Evolutionary conservation across 1,284 basidiomycete genomes (phyloP).

Genomic region (Leccinum pachyderme): DNA sequence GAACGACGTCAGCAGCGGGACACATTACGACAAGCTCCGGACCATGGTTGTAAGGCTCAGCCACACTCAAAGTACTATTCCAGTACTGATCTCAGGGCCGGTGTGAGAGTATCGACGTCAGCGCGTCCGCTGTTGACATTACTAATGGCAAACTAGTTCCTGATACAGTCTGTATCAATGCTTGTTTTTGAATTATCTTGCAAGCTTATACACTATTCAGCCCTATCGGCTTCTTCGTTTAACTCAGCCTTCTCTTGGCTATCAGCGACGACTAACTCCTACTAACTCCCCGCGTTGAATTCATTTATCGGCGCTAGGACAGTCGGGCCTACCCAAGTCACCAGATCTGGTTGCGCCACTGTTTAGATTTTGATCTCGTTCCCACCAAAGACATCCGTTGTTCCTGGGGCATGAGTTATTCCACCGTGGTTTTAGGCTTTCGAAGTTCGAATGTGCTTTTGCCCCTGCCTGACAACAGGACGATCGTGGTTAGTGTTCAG

Average conservation of each 20-base stretch:
- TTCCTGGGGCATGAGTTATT: neutral
- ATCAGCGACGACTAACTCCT: neutral
- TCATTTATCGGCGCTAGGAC: neutral
- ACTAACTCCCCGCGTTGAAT: neutral
- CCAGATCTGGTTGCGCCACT: neutral
- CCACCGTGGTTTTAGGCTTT: neutral
- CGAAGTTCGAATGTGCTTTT: neutral
- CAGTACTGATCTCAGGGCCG: neutral
- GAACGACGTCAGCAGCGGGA: neutral
- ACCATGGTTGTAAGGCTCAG: neutral
- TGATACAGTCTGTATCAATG: neutral
- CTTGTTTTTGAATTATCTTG: neutral
- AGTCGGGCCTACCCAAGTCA: neutral
- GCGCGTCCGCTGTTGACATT: neutral
- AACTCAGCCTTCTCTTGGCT: neutral
- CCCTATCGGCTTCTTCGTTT: neutral
- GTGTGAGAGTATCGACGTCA: neutral
- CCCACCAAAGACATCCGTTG: neutral
- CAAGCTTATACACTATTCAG: neutral
- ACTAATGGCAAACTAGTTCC: neutral
- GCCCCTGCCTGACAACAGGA: no score
- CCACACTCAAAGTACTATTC: neutral
- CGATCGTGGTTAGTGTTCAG: neutral
- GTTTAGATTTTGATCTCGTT: neutral
- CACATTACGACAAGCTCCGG: neutral